Base-by-base conservation (phyloP, 2,329 filamentous ascomycete genomes). In the Alternaria triticina region DNA sequence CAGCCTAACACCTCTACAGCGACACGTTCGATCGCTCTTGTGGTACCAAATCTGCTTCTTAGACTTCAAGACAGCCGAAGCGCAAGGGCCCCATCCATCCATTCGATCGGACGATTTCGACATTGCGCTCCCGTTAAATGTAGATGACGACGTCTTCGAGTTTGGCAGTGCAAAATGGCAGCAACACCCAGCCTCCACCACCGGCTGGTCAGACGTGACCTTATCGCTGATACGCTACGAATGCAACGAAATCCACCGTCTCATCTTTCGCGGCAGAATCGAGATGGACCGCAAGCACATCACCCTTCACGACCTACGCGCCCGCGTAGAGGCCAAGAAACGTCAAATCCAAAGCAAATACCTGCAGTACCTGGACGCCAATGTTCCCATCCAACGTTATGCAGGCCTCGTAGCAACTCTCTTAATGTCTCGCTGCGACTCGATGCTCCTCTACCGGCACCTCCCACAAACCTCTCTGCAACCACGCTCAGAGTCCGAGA, bases 31-130 rank as follows among this genome's bases (percentile, higher is more conserved):
- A 17, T 79, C 77, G 11, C 68, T 80, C 5, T 68, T 80, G 20
- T 80, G 77, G 77, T 78, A 80, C 57, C 77, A 80, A 36, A 79
- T 80, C 7, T 79, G 77, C 51, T 79, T 80, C 61, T 66, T 80
- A 5, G 77, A 80, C 51, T 78, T 80, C 65, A 79, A 78, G 51
- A 79, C 77, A 5, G 77, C 77, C 23, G 77, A 80, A 67, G 77
- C 77, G 11, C 77, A 79, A 65, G 77, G 77, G 1, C 77, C 77
- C 5, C 77, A 79, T 46, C 77, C 77, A 3, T 78, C 76, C 2
- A 79, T 80, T 27, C 76, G 77, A 10, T 64, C 74, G 0, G 77
- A 80, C 55, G 77, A 80, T 50, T 79, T 79, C 51, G 77, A 80
- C 61, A 78, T 79, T 46, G 73, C 77, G 1, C 63, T 79, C 1